These are phyloP conservation scores for Allium cepa DNA, from an alignment of 106 monocot species.

Conservation along the genomic window DNA sequence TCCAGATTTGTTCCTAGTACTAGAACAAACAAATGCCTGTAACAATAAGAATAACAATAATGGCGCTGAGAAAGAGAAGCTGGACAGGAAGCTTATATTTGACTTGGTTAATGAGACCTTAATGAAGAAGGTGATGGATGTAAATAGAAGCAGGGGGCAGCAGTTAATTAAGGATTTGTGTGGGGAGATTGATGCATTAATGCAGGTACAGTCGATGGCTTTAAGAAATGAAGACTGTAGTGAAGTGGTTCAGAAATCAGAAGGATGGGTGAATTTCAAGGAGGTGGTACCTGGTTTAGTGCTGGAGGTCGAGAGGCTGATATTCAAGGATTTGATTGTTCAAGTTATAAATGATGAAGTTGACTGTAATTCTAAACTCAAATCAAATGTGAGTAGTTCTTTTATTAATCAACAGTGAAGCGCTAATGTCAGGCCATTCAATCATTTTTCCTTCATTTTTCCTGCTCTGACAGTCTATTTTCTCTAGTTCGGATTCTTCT, in stretches of 20 bases:
- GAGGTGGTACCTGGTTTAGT: conserved; percentile 36
- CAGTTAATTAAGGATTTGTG: conserved; percentile 56
- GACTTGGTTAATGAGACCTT: conserved; percentile 72
- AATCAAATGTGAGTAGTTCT: background rate
- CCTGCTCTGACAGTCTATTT: too few relatives aligned
- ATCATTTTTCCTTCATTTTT: too few relatives aligned
- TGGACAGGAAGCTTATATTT: conserved; percentile 60
- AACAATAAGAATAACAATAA: conserved; percentile 13
- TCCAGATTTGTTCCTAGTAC: conserved; percentile 48
- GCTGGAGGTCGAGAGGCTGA: conserved; percentile 56
- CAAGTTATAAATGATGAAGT: conserved; percentile 33
- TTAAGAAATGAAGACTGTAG: conserved; percentile 1
- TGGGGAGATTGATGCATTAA: conserved; percentile 31
- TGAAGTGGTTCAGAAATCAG: conserved; percentile 21
- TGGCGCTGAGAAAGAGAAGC: conserved; percentile 23
- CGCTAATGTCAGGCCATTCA: too few relatives aligned
- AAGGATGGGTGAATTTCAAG: conserved; percentile 38
- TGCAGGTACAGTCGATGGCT: conserved; percentile 15
- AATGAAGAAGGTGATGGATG: conserved; percentile 23
- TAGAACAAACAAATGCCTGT: conserved; percentile 49
- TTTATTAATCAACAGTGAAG: too few relatives aligned
- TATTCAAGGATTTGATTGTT: conserved; percentile 68
- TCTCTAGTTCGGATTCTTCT: too few relatives aligned
- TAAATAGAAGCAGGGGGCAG: conserved; percentile 14
- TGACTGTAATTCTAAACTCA: background rate